Evolutionary conservation across 371 early-diverging fungal species (phyloP).

Genomic region (Amoeboaphelidium protococcarum): DNA sequence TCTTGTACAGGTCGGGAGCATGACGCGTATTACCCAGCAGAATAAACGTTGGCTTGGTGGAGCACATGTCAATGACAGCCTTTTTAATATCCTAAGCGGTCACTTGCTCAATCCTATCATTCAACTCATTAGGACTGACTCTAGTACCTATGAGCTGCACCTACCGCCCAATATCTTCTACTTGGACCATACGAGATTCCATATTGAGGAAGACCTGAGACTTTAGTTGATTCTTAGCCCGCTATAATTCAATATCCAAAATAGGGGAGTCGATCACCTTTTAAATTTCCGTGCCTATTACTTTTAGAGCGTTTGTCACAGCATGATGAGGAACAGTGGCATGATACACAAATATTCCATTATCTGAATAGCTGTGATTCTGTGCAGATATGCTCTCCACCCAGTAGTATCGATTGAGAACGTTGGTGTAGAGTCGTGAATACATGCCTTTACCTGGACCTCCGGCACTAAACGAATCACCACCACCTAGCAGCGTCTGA

Average conservation of each 20-base stretch:
- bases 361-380: constrained; percentile 67
- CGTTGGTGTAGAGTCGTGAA: constrained; percentile 75
- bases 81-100: constrained; percentile 36
- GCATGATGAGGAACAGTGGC: not conserved
- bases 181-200: constrained; percentile 64
- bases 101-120: constrained; percentile 37
- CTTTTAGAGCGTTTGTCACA: constrained; percentile 6
- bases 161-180: constrained; percentile 84
- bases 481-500: constrained; percentile 76
- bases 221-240: constrained; percentile 88
- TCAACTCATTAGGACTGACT: constrained; percentile 45
- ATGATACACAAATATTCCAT: constrained; percentile 50
- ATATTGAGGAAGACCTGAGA: constrained; percentile 70
- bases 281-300: not conserved
- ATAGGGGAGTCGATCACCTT: not conserved
- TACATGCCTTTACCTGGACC: constrained; percentile 98
- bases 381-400: constrained; percentile 52
- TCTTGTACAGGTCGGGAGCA: too few species aligned
- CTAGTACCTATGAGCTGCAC: constrained; percentile 37
- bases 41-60: not conserved
- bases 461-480: constrained; percentile 87
- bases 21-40: not conserved
- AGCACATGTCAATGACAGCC: constrained; percentile 17
- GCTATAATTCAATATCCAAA: constrained; percentile 26
- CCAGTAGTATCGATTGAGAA: constrained; percentile 77